Evolutionary conservation across 2,329 filamentous ascomycete genomes (phyloP).

Genomic region (Periconia macrospinosa): DNA sequence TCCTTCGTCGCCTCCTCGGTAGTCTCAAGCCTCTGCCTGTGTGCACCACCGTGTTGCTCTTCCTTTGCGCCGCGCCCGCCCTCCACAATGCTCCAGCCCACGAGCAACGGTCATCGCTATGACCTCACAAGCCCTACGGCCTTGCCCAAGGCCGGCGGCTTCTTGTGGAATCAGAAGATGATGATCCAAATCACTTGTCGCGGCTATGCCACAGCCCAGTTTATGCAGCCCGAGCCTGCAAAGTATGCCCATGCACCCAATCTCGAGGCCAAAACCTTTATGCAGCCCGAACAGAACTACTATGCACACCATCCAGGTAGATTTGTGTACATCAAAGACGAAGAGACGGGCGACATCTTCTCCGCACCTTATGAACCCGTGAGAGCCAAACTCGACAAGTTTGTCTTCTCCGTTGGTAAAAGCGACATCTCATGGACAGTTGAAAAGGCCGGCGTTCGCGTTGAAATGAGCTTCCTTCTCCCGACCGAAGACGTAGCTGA

Average conservation of each 20-base stretch:
- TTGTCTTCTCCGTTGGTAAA: conserved; percentile 59
- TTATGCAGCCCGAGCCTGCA: conserved; percentile 63
- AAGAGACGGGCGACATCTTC: conserved; percentile 54
- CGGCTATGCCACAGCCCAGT: conserved; percentile 61
- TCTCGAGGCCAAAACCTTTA: conserved; percentile 61
- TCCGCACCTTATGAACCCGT: conserved; percentile 61
- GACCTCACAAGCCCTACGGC: conserved; percentile 59
- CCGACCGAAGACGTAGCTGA: conserved; percentile 59
- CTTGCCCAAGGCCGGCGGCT: conserved; percentile 59
- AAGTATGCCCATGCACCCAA: conserved; percentile 64
- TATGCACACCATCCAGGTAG: conserved; percentile 62
- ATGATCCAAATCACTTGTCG: conserved; percentile 64
- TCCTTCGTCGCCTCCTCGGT: no score
- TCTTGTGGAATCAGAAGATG: conserved; percentile 64
- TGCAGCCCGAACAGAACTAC: conserved; percentile 64
- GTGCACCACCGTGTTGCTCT: conserved; percentile 15
- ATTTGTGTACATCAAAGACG: conserved; percentile 63
- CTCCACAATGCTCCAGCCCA: conserved; percentile 39
- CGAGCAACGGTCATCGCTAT: conserved; percentile 56
- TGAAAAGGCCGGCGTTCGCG: conserved; percentile 54
- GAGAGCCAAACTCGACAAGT: conserved; percentile 51
- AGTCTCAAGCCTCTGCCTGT: neutral
- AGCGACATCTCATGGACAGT: conserved; percentile 59
- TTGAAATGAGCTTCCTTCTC: conserved; percentile 56
- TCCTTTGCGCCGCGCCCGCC: no score